Evolutionary conservation across 345 rosid species (phyloP).

Genomic region (Populus ilicifolia): DNA sequence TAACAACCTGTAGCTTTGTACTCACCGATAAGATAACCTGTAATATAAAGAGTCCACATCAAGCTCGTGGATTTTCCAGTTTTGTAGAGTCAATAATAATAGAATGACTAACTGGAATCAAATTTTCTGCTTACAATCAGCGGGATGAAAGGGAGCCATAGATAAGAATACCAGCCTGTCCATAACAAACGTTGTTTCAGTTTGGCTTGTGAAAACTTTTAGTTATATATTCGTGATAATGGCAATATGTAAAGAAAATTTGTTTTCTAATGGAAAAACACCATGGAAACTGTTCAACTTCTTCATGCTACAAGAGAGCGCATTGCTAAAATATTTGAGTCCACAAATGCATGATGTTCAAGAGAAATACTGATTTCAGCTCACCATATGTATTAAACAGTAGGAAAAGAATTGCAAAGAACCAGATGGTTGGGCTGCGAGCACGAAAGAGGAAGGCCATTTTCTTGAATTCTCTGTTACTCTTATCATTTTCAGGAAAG

Average conservation of each 20-base stretch:
- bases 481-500: too few species aligned
- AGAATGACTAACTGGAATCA: neutral
- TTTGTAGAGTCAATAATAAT: neutral
- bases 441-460: constrained; percentile 2
- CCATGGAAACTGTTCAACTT: too few species aligned
- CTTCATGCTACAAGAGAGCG: too few species aligned
- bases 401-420: constrained; percentile 58
- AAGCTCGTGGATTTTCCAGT: too few species aligned
- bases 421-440: constrained; percentile 78
- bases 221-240: too few species aligned
- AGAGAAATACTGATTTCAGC: neutral
- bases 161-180: constrained; percentile 63
- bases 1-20: constrained; percentile 75
- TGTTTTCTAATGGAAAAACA: too few species aligned
- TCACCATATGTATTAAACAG: constrained; percentile 76
- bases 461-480: neutral
- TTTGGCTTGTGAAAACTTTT: too few species aligned
- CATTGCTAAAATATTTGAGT: too few species aligned
- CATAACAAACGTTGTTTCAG: neutral
- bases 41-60: neutral
- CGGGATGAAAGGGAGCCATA: constrained; percentile 83
- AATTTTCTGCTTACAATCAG: constrained; percentile 54
- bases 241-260: too few species aligned
- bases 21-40: constrained; percentile 72
- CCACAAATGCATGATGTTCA: too few species aligned